A percentile compares a stretch with the other conserved stretches of the same genome.
phyloP scores from a whole-genome alignment of 139 green algal species.

The Mychonastes homosphaera region DNA sequence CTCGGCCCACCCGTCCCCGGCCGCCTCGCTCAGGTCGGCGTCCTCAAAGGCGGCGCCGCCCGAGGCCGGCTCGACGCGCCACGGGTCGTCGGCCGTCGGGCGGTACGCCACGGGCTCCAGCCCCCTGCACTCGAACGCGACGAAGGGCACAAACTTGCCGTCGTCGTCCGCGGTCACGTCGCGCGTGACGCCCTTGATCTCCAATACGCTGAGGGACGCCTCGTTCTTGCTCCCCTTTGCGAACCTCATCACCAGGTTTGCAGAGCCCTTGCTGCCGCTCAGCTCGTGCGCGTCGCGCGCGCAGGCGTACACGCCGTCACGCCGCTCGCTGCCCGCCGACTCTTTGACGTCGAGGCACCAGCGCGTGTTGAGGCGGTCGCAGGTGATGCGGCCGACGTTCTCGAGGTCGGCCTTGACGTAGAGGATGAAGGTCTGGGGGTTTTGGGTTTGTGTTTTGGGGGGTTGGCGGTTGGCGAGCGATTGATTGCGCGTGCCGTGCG shows the following conservation, averaged over 20 bases:
- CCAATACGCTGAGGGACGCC: slow-evolving; percentile 40
- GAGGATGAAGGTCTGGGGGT: slow-evolving; percentile 44
- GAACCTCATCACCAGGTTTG: slow-evolving; percentile 52
- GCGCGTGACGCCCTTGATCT: slow-evolving; percentile 51
- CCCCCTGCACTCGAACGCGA: slow-evolving; percentile 72
- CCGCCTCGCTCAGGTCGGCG: slow-evolving; percentile 40
- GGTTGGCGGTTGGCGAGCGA: no score
- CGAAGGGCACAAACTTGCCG: slow-evolving; percentile 53
- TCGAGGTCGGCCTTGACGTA: slow-evolving; percentile 54
- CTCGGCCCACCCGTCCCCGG: slow-evolving; percentile 66
- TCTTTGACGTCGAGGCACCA: slow-evolving; percentile 45
- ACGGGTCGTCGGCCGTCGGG: slow-evolving; percentile 8
- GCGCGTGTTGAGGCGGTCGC: background rate
- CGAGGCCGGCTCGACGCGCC: slow-evolving; percentile 12
- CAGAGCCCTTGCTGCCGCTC: slow-evolving; percentile 45
- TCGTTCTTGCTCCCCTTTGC: slow-evolving; percentile 30
- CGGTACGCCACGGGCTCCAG: slow-evolving; percentile 53
- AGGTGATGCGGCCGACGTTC: slow-evolving; percentile 32
- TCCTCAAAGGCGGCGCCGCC: slow-evolving; percentile 36
- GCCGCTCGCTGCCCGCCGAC: slow-evolving; percentile 36
- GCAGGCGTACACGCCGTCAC: slow-evolving; percentile 41
- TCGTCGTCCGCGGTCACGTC: slow-evolving; percentile 37
- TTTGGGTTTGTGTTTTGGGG: no score
- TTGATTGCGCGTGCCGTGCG: no score
- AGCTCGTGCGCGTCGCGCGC: slow-evolving; percentile 41